These are phyloP conservation scores for Pneumocystis jirovecii DNA, from an alignment of 1,139 yeast species.

Conservation along the genomic window DNA sequence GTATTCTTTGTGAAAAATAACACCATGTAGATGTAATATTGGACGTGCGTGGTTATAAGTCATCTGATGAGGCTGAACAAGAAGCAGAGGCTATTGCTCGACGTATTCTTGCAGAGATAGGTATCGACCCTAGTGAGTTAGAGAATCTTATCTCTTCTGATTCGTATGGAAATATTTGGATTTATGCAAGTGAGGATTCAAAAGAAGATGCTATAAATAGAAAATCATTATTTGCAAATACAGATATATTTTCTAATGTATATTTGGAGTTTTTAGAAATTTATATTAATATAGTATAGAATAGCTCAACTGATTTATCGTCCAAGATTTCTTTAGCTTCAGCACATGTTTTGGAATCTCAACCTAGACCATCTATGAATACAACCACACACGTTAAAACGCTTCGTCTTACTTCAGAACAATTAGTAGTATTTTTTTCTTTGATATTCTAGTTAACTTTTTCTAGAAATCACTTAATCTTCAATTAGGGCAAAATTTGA, in stretches of 20 bases:
- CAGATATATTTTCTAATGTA: neutral
- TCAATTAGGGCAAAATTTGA: conserved; percentile 62
- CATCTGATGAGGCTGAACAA: conserved; percentile 50
- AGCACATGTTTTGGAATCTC: conserved; percentile 5
- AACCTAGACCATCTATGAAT: conserved; percentile 11
- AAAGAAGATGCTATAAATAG: conserved; percentile 14
- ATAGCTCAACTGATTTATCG: neutral
- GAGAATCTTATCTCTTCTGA: conserved; percentile 43
- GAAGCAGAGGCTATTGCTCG: conserved; percentile 44
- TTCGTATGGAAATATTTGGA: conserved; percentile 57
- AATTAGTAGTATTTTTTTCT: conserved; percentile 27
- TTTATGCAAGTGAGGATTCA: conserved; percentile 31
- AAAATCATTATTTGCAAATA: neutral
- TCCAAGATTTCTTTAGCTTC: conserved; percentile 13
- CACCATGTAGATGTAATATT: conserved; percentile 46
- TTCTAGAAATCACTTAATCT: conserved; percentile 43
- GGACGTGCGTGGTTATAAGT: conserved; percentile 94
- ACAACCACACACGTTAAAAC: conserved; percentile 48
- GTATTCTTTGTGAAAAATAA: neutral
- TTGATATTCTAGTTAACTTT: neutral
- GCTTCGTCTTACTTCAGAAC: conserved; percentile 79
- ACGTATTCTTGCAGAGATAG: conserved; percentile 44
- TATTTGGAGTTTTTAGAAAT: neutral
- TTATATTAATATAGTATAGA: neutral
- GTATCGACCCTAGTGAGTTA: conserved; percentile 20